Conservation (phyloP, 495 filamentous ascomycete species). For the Elasticomyces elasticus region DNA sequence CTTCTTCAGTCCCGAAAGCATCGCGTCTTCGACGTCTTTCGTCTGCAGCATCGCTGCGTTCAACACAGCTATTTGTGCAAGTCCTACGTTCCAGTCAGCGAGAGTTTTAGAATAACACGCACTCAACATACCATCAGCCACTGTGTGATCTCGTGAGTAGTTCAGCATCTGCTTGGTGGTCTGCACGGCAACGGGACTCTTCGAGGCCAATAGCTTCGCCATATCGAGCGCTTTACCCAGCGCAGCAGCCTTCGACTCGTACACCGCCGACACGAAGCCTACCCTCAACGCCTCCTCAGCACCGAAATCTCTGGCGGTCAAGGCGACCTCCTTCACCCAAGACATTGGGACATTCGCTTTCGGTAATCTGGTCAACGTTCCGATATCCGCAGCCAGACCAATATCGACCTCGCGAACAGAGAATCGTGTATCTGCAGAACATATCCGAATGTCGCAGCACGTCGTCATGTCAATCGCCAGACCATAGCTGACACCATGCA, state of each 20-base stretch:
- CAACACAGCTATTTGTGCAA: slow-evolving; percentile 80
- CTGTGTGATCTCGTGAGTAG: slow-evolving; percentile 65
- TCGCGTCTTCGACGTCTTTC: slow-evolving; percentile 60
- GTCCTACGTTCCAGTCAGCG: slow-evolving; percentile 36
- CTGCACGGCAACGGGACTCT: slow-evolving; percentile 87
- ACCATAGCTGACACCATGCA: slow-evolving; percentile 74
- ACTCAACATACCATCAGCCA: slow-evolving; percentile 57
- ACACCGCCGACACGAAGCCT: slow-evolving; percentile 76
- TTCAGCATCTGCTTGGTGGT: slow-evolving; percentile 91
- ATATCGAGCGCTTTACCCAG: slow-evolving; percentile 50
- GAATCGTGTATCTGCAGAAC: slow-evolving; percentile 44
- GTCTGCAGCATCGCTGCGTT: slow-evolving; percentile 77
- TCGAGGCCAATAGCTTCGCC: slow-evolving; percentile 57
- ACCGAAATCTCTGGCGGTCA: slow-evolving; percentile 67
- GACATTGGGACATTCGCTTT: slow-evolving; percentile 65
- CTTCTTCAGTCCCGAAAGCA: slow-evolving; percentile 69
- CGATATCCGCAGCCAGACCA: slow-evolving; percentile 86
- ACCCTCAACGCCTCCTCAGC: slow-evolving; percentile 71
- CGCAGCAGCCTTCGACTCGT: slow-evolving; percentile 29
- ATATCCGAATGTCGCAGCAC: slow-evolving; percentile 72
- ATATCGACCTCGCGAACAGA: slow-evolving; percentile 93
- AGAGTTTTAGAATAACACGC: background rate
- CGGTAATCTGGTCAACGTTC: slow-evolving; percentile 75
- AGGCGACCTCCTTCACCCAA: slow-evolving; percentile 87
- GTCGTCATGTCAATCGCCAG: slow-evolving; percentile 76